These are phyloP conservation scores for Boletus pseudopeckii DNA, from an alignment of 768 basidiomycete genomes.

Conservation along the genomic window DNA sequence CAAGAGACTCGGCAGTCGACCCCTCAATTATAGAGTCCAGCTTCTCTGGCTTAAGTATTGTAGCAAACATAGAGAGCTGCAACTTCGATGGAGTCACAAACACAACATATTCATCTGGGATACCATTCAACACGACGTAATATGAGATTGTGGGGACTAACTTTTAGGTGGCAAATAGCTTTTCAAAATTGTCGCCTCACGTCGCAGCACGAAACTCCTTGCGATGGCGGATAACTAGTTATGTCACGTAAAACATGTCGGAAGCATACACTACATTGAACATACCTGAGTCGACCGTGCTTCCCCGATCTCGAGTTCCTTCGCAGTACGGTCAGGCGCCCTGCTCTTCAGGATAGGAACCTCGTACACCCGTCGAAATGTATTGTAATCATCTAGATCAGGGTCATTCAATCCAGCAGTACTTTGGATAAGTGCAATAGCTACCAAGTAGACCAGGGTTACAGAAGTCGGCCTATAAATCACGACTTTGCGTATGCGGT, in stretches of 20 bases:
- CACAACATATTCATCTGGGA: constrained; percentile 94
- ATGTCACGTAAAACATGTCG: background rate
- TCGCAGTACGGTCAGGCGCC: constrained; percentile 64
- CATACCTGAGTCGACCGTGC: constrained; percentile 72
- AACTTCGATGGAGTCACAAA: constrained; percentile 86
- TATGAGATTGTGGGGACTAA: constrained; percentile 35
- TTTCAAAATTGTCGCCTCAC: constrained; percentile 78
- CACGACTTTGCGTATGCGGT: background rate
- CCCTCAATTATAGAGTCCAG: constrained; percentile 66
- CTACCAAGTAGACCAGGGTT: constrained; percentile 87
- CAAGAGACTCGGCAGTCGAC: constrained; percentile 73
- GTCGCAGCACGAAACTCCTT: constrained; percentile 85
- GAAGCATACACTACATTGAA: constrained; percentile 1
- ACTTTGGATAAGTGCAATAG: constrained; percentile 2
- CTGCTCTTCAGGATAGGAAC: constrained; percentile 83
- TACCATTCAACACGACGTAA: background rate
- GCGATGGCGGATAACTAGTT: constrained; percentile 66
- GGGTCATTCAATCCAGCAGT: background rate
- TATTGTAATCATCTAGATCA: constrained; percentile 63
- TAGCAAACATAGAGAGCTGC: constrained; percentile 75
- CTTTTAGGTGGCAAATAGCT: constrained; percentile 91
- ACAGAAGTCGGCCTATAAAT: constrained; percentile 78
- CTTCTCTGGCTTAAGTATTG: constrained; percentile 68
- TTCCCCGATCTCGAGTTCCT: constrained; percentile 76
- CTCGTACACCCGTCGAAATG: constrained; percentile 82